A percentile compares a stretch with the other conserved stretches of the same genome.
These are phyloP conservation scores for Apiotrichum montevideense DNA, from an alignment of 1,284 basidiomycete species.

Conservation along the genomic window DNA sequence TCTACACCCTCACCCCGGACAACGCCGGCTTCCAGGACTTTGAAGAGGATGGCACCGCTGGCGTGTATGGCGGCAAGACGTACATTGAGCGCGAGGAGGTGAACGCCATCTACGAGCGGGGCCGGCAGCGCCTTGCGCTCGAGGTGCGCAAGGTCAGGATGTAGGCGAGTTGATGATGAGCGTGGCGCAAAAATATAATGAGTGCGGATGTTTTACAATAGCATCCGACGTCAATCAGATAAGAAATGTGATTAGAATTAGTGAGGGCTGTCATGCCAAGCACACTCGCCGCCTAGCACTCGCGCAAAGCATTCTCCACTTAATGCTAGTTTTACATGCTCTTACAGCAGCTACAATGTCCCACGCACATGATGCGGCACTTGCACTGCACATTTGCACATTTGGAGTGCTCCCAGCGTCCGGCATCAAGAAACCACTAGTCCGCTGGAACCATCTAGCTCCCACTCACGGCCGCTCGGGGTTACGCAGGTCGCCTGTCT, in stretches of 20 bases:
- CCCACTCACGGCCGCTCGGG: not conserved
- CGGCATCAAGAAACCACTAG: too few species aligned
- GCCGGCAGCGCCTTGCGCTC: slow-evolving; percentile 35
- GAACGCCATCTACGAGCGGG: slow-evolving; percentile 60
- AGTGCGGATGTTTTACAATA: too few species aligned
- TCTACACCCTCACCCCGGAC: slow-evolving; percentile 58
- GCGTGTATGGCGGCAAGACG: slow-evolving; percentile 22
- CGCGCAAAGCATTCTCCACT: slow-evolving; percentile 66
- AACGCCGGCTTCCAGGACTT: not conserved
- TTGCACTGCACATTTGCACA: not conserved
- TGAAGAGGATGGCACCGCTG: not conserved
- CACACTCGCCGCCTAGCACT: slow-evolving; percentile 53
- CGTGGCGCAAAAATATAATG: too few species aligned
- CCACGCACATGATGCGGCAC: not conserved
- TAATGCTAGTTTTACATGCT: not conserved
- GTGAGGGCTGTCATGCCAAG: not conserved
- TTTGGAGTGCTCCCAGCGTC: not conserved
- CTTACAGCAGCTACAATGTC: not conserved
- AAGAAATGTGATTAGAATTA: too few species aligned
- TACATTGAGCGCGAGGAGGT: slow-evolving; percentile 75
- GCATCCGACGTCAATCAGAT: too few species aligned
- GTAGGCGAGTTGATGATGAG: not conserved
- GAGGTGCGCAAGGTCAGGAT: slow-evolving; percentile 19
- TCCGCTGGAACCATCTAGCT: not conserved
- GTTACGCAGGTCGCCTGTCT: not conserved